phyloP scores from a whole-genome alignment of 1,284 basidiomycete species.

The Kwoniella shivajii region DNA sequence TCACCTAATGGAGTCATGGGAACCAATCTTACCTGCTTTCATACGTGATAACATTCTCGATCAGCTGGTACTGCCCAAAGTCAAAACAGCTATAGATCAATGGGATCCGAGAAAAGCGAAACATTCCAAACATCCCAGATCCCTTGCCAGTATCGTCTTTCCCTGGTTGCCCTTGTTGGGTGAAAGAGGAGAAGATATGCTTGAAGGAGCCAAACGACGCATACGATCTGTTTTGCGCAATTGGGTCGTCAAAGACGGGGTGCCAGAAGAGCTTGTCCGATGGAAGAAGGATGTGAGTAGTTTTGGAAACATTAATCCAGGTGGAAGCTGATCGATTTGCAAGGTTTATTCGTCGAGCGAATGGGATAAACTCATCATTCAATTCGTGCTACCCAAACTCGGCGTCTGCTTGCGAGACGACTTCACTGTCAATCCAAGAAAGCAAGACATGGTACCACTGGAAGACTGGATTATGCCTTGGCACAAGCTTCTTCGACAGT shows the following conservation, averaged over 20 bases:
- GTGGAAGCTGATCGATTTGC: neutral
- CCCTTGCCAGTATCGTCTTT: slow-evolving; percentile 82
- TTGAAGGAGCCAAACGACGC: slow-evolving; percentile 83
- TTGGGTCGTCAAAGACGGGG: slow-evolving; percentile 74
- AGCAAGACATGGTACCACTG: slow-evolving; percentile 83
- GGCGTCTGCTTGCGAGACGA: slow-evolving; percentile 75
- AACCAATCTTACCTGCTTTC: slow-evolving; percentile 80
- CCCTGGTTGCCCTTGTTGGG: slow-evolving; percentile 93
- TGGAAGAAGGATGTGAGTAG: slow-evolving; percentile 75
- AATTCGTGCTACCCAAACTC: slow-evolving; percentile 87
- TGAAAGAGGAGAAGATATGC: slow-evolving; percentile 71
- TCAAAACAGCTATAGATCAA: slow-evolving; percentile 76
- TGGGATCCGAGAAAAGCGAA: slow-evolving; percentile 66
- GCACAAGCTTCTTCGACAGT: slow-evolving; percentile 70
- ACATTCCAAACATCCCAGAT: slow-evolving; percentile 50
- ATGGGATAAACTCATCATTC: slow-evolving; percentile 89
- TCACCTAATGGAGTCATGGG: slow-evolving; percentile 85
- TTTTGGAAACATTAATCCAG: neutral
- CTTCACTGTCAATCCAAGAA: slow-evolving; percentile 82
- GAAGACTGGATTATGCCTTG: slow-evolving; percentile 72
- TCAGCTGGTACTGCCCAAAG: slow-evolving; percentile 90
- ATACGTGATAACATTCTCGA: slow-evolving; percentile 93
- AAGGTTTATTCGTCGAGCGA: slow-evolving; percentile 74
- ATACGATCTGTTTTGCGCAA: slow-evolving; percentile 73
- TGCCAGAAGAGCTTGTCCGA: slow-evolving; percentile 70